Evolutionary conservation across 2,329 filamentous ascomycete species (phyloP).

Genomic region (Ceratocystis albifundus): DNA sequence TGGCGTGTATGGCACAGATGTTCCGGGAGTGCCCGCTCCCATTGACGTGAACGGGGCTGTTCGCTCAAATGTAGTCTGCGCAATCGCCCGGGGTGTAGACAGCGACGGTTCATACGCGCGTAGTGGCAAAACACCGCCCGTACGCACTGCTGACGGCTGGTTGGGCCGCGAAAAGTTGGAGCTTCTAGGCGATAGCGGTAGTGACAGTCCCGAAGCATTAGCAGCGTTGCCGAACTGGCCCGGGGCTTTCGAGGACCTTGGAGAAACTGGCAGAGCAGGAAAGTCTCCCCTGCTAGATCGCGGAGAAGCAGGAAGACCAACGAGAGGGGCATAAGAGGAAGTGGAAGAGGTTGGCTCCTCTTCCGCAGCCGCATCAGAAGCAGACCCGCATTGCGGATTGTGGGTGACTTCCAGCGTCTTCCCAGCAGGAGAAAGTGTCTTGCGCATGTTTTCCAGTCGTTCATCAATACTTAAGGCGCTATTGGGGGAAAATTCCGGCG

Average conservation of each 20-base stretch:
- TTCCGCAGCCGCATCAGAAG: constrained; percentile 28
- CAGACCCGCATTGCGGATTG: neutral
- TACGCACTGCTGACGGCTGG: constrained; percentile 44
- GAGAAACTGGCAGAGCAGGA: constrained; percentile 26
- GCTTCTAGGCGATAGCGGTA: constrained; percentile 39
- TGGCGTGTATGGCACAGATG: constrained; percentile 58
- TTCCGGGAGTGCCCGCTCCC: constrained; percentile 50
- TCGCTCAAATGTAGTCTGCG: constrained; percentile 52
- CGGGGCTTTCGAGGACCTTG: constrained; percentile 12
- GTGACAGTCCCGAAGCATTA: constrained; percentile 25
- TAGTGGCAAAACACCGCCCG: constrained; percentile 46
- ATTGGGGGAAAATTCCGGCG: constrained; percentile 38
- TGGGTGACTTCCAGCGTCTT: neutral
- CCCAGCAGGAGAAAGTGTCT: neutral
- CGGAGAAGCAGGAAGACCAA: constrained; percentile 34
- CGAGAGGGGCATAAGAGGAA: constrained; percentile 39
- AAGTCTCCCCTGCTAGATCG: constrained; percentile 32
- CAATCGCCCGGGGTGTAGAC: constrained; percentile 38
- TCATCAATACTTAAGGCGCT: constrained; percentile 39
- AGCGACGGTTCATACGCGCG: constrained; percentile 50
- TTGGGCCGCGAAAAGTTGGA: constrained; percentile 41
- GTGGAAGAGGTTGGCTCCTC: constrained; percentile 33
- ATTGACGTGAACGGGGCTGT: constrained; percentile 43
- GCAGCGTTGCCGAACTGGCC: neutral
- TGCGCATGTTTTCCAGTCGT: constrained; percentile 29